Evolutionary conservation across 306 rosid species (phyloP).

Genomic region (Cucumis cinereus): DNA sequence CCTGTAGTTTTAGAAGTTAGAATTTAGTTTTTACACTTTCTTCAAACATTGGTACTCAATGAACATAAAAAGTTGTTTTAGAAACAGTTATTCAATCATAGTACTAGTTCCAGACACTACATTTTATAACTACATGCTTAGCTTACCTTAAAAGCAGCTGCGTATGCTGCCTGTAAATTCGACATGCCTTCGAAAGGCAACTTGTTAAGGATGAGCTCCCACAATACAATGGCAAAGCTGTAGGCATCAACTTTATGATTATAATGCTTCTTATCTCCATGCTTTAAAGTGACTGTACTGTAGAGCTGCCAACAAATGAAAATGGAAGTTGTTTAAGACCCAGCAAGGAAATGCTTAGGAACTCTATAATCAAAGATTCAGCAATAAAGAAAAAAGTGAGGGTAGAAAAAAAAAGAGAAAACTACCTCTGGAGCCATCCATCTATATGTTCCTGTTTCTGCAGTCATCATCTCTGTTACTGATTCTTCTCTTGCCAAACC

Average conservation of each 20-base stretch:
- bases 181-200: slow-evolving; percentile 98
- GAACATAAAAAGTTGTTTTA: neutral
- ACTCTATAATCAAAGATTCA: neutral
- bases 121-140: neutral
- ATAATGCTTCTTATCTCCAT: slow-evolving; percentile 95
- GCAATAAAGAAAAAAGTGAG: neutral
- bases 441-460: slow-evolving; percentile 13
- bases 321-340: neutral
- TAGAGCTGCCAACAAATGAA: slow-evolving; percentile 45
- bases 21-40: no score
- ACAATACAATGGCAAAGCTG: slow-evolving; percentile 91
- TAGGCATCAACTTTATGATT: slow-evolving; percentile 90
- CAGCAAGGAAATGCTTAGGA: neutral
- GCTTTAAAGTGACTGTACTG: slow-evolving; percentile 90
- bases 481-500: slow-evolving; percentile 17
- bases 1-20: no score
- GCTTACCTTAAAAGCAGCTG: slow-evolving; percentile 88
- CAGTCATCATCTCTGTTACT: slow-evolving; percentile 15
- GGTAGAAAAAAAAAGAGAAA: neutral
- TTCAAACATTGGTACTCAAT: no score
- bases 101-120: neutral
- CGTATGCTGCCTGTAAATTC: slow-evolving; percentile 95
- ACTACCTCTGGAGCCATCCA: slow-evolving; percentile 15
- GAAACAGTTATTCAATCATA: neutral
- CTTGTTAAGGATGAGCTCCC: slow-evolving; percentile 91